Conservation (phyloP, 2,329 filamentous ascomycete genomes). For the Incumbomyces delicatus region DNA sequence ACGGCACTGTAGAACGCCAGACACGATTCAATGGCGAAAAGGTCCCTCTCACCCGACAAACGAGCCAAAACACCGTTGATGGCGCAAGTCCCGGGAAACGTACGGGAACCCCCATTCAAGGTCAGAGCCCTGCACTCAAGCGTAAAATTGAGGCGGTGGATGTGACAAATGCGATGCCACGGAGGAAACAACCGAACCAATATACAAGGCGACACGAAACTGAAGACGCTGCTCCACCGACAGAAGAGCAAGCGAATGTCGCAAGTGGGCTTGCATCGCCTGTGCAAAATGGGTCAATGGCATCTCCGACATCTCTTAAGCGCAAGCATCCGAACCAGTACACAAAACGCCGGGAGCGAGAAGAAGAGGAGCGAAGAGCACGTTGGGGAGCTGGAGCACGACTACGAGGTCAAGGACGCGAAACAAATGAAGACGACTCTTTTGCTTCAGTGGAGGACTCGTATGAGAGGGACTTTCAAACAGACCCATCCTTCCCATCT, state of each 20-base stretch:
- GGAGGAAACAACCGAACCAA: conserved; percentile 17
- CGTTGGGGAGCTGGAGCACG: not conserved
- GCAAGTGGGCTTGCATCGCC: not conserved
- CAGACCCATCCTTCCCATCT: not conserved
- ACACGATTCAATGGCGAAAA: conserved; percentile 20
- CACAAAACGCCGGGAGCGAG: conserved; percentile 2
- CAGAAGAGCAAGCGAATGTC: not conserved
- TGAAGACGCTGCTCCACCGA: conserved; percentile 13
- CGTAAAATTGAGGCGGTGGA: conserved; percentile 3
- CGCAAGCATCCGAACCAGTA: conserved; percentile 7
- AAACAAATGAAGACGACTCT: not conserved
- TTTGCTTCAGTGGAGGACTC: not conserved
- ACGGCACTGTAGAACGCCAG: conserved; percentile 7
- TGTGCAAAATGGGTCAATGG: not conserved
- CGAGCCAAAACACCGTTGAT: conserved; percentile 14
- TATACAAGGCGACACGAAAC: conserved; percentile 12
- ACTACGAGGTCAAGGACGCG: not conserved
- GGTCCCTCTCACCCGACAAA: conserved; percentile 17
- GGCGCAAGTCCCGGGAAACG: conserved; percentile 8
- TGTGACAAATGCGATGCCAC: not conserved
- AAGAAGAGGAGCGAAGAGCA: not conserved
- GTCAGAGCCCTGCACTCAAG: conserved; percentile 4
- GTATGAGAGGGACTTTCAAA: not conserved
- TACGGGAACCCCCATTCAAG: conserved; percentile 7
- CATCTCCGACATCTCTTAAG: not conserved